A percentile compares a stretch with the other conserved stretches of the same genome.
Conservation (phyloP, 2,329 filamentous ascomycete species). For the Colletotrichum sidae region DNA sequence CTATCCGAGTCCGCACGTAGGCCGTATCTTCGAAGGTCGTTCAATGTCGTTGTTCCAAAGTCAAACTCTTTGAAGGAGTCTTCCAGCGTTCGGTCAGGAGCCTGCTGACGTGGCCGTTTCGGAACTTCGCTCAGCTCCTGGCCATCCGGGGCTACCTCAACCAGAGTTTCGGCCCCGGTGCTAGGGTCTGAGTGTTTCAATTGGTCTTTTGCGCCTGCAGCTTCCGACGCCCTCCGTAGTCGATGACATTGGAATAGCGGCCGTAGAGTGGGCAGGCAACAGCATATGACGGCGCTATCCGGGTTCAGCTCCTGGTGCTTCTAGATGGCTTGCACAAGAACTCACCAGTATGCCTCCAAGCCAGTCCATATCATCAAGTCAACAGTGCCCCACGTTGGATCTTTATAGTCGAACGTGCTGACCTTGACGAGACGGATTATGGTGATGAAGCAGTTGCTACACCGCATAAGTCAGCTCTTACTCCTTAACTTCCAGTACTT, state of each 20-base stretch:
- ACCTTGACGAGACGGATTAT: slow-evolving; percentile 31
- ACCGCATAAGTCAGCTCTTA: background rate
- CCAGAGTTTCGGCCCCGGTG: slow-evolving; percentile 4
- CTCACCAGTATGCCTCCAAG: slow-evolving; percentile 30
- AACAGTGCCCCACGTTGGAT: slow-evolving; percentile 34
- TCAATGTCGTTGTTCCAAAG: slow-evolving; percentile 10
- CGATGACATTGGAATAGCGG: background rate
- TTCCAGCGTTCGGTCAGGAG: slow-evolving; percentile 3
- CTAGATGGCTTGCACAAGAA: background rate
- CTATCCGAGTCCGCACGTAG: slow-evolving; percentile 5
- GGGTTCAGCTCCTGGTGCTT: background rate
- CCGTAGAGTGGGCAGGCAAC: slow-evolving; percentile 14
- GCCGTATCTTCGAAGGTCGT: slow-evolving; percentile 17
- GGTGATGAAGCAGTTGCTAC: slow-evolving; percentile 33
- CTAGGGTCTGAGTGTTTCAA: slow-evolving; percentile 2
- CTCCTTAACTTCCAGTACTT: too few species aligned
- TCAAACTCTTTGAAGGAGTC: slow-evolving; percentile 18
- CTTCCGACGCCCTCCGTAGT: background rate
- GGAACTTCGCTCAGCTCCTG: background rate
- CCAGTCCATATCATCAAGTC: slow-evolving; percentile 35
- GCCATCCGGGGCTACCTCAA: background rate
- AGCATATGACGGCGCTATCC: slow-evolving; percentile 18
- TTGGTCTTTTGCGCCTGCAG: background rate
- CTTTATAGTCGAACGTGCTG: slow-evolving; percentile 18
- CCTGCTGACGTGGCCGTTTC: background rate